phyloP scores from a whole-genome alignment of 140 eudicot genomes.

The Flaveria floridana region DNA sequence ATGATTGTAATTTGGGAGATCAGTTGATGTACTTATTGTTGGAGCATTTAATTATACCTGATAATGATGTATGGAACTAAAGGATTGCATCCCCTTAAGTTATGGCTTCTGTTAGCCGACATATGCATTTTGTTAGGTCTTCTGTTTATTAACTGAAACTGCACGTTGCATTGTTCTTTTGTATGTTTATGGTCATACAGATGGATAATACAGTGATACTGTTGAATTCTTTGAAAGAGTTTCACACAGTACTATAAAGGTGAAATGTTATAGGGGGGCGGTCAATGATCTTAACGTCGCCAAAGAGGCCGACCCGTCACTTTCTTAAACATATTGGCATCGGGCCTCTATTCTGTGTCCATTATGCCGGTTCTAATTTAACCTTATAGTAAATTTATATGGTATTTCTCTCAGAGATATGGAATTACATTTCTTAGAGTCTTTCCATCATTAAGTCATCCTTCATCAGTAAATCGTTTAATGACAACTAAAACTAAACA shows the following conservation, averaged over 20 bases:
- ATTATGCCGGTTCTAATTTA: conserved; percentile 59
- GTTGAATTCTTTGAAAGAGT: conserved; percentile 69
- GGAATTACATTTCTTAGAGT: neutral
- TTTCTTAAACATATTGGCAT: conserved; percentile 60
- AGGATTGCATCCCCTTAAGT: too few relatives aligned
- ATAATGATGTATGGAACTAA: conserved; percentile 9
- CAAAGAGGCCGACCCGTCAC: conserved; percentile 7
- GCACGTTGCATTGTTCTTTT: conserved; percentile 5
- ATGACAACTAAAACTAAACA: conserved; percentile 11
- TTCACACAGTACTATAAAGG: conserved; percentile 55
- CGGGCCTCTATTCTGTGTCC: conserved; percentile 57
- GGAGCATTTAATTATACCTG: neutral
- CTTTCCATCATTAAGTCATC: conserved; percentile 12
- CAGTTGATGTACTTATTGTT: too few relatives aligned
- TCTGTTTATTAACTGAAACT: conserved; percentile 2
- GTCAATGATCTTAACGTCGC: conserved; percentile 77
- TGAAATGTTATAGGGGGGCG: conserved; percentile 78
- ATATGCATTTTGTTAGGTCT: neutral
- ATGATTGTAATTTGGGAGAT: too few relatives aligned
- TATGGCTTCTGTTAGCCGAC: neutral
- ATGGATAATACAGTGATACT: conserved; percentile 61
- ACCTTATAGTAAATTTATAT: conserved; percentile 9
- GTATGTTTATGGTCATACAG: conserved; percentile 34
- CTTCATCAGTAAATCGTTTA: neutral
- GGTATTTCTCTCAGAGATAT: neutral